Base-by-base conservation (phyloP, 768 basidiomycete species). In the Lyophyllum decastes region DNA sequence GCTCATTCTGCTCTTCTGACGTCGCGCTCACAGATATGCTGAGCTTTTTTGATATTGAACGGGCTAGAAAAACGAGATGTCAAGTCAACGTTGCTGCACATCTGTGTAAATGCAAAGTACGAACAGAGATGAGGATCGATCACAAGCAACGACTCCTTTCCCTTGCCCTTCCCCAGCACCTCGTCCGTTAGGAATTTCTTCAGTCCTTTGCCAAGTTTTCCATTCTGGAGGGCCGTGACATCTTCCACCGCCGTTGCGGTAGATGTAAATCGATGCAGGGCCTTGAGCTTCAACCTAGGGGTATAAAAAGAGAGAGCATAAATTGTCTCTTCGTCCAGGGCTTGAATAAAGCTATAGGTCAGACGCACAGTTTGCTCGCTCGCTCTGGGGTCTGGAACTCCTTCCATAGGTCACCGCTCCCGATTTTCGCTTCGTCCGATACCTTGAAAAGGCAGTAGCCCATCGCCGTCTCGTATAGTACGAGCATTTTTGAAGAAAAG, bases 361-460 rank as follows among this genome's bases (percentile, higher is more conserved):
- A 45, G 40, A 78, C 94, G 71, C 72, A 97, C 96, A 97, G 77
- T 79, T 89, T 93, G 76, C 86, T 94, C 53, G 97, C 95, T 68
- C 80, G 82, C 76, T 96, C 94, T 43, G 95, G 94, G 49, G 87
- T 91, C 76, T 95, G 87, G 67, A 98, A 98, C 73, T 95, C 91
- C 76, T 90, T 87, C 84, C 89, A 92, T 49, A 98, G 74, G 74
- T 97, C 88, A 55, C 89, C 88, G 63, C 85, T 89, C 69, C 88
- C 85, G 52, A 96, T 78, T 78, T 95, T 97, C 54, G 90, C 90
- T 40, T 92, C 80, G 76, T 94, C 89, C 52, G 89, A 88, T 62
- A 96, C 82, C 76, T 97, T 97, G 88, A 99, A 98, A 53, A 99
- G 89, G 80, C 93, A 95, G 81, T 94, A 98, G 75, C 96, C 94